Percentiles rank a stretch among this genome's conserved stretches.
Evolutionary conservation across 2,329 filamentous ascomycete species (phyloP).

Genomic region (Epichloe coenophiala): DNA sequence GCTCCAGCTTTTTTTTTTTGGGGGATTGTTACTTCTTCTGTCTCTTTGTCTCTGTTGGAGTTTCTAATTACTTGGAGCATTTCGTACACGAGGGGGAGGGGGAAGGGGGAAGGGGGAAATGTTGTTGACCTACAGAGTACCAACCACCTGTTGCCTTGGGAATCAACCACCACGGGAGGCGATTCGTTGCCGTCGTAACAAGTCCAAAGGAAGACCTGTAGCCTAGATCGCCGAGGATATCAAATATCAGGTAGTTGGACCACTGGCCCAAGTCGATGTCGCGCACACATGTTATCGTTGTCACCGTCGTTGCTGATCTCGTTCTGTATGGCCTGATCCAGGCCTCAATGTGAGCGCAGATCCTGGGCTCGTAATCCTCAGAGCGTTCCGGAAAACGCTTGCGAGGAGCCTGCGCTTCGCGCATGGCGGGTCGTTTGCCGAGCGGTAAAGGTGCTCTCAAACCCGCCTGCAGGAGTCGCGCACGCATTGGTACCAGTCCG

Average conservation of each 20-base stretch:
- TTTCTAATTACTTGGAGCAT: no score
- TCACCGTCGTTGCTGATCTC: conserved; percentile 4
- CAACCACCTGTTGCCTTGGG: conserved; percentile 5
- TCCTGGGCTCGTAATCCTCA: conserved; percentile 2
- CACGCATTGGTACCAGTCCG: conserved; percentile 11
- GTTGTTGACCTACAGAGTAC: conserved; percentile 7
- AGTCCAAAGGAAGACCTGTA: conserved; percentile 11
- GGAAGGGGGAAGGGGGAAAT: neutral
- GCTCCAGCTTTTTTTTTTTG: neutral
- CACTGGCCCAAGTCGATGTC: conserved; percentile 11
- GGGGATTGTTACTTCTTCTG: no score
- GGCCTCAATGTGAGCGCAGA: conserved; percentile 7
- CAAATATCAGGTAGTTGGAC: conserved; percentile 10
- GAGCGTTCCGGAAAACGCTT: conserved; percentile 2
- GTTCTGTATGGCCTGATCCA: conserved; percentile 7
- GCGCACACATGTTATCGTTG: no score
- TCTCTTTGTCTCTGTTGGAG: no score
- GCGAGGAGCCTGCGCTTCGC: neutral
- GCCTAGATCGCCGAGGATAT: conserved; percentile 11
- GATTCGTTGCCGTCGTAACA: conserved; percentile 8
- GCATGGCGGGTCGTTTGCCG: conserved; percentile 9
- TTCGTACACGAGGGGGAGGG: neutral
- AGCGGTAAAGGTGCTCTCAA: conserved; percentile 8
- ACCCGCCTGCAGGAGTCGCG: conserved; percentile 3
- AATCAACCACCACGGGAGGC: conserved; percentile 10